phyloP scores from a whole-genome alignment of 371 early-diverging fungal species.

The Mucor circinelloides region DNA sequence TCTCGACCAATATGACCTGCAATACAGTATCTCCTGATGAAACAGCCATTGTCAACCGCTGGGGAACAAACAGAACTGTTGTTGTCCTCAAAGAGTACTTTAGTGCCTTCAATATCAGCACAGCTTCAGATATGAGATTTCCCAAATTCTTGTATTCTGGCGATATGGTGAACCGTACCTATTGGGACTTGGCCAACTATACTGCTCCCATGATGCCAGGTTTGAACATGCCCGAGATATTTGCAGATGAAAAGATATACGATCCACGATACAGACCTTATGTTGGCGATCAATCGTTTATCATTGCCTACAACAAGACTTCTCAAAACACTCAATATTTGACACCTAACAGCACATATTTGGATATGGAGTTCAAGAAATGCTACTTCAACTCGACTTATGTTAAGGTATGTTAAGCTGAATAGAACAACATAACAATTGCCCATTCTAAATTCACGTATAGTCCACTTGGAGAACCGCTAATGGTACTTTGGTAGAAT shows the following conservation, averaged over 20 bases:
- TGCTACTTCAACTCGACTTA: slow-evolving; percentile 15
- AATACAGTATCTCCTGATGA: slow-evolving; percentile 2
- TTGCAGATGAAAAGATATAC: neutral
- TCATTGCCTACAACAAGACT: slow-evolving; percentile 11
- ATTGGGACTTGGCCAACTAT: slow-evolving; percentile 18
- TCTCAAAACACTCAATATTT: neutral
- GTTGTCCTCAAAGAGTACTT: slow-evolving; percentile 5
- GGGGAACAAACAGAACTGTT: neutral
- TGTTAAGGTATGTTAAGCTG: neutral
- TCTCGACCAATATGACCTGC: slow-evolving; percentile 14
- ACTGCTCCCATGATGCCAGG: slow-evolving; percentile 7
- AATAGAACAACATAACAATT: neutral
- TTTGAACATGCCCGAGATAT: neutral
- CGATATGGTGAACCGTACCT: slow-evolving; percentile 28
- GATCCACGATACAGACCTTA: slow-evolving; percentile 19
- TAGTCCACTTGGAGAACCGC: slow-evolving; percentile 17
- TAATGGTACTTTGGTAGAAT: neutral
- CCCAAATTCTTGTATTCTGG: slow-evolving; percentile 25
- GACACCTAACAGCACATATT: neutral
- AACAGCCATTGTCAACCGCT: slow-evolving; percentile 12
- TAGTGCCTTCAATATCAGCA: neutral
- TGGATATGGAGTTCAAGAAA: slow-evolving; percentile 4
- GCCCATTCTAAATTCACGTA: neutral
- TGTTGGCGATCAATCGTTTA: slow-evolving; percentile 32
- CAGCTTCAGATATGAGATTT: neutral